Percentiles rank a stretch among this genome's conserved stretches.
These are phyloP conservation scores for Clitocybe nebularis DNA, from an alignment of 1,284 basidiomycete genomes.

Conservation along the genomic window DNA sequence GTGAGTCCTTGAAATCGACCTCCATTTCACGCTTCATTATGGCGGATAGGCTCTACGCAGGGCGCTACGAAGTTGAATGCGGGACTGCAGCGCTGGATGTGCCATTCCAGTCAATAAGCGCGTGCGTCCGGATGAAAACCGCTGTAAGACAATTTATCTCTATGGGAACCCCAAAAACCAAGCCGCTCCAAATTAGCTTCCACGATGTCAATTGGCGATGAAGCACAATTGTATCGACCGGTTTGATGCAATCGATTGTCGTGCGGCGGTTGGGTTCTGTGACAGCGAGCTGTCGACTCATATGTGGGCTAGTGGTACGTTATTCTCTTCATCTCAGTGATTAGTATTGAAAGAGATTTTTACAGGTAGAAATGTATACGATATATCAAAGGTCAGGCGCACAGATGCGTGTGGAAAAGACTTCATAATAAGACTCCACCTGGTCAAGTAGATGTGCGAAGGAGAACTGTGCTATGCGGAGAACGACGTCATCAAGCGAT, in stretches of 20 bases:
- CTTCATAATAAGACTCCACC: not conserved
- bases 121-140: slow-evolving; percentile 58
- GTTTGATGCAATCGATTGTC: slow-evolving; percentile 60
- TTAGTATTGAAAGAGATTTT: not conserved
- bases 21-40: not conserved
- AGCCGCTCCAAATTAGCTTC: slow-evolving; percentile 35
- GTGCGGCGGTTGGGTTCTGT: slow-evolving; percentile 62
- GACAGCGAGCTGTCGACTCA: slow-evolving; percentile 47
- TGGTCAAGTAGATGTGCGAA: slow-evolving; percentile 41
- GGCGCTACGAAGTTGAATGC: slow-evolving; percentile 65
- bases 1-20: slow-evolving; percentile 25
- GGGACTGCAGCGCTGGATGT: slow-evolving; percentile 48
- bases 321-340: not conserved
- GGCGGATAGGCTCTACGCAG: slow-evolving; percentile 46
- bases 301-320: slow-evolving; percentile 50
- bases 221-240: slow-evolving; percentile 44
- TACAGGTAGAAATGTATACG: slow-evolving; percentile 62
- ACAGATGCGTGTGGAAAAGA: not conserved
- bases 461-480: slow-evolving; percentile 57
- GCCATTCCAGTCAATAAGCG: slow-evolving; percentile 54
- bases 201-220: slow-evolving; percentile 50
- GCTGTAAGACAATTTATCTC: slow-evolving; percentile 35
- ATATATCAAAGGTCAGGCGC: slow-evolving; percentile 58
- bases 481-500: slow-evolving; percentile 43
- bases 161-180: not conserved